Base-by-base conservation (phyloP, 768 basidiomycete species). In the Rhizopogon sp. region DNA sequence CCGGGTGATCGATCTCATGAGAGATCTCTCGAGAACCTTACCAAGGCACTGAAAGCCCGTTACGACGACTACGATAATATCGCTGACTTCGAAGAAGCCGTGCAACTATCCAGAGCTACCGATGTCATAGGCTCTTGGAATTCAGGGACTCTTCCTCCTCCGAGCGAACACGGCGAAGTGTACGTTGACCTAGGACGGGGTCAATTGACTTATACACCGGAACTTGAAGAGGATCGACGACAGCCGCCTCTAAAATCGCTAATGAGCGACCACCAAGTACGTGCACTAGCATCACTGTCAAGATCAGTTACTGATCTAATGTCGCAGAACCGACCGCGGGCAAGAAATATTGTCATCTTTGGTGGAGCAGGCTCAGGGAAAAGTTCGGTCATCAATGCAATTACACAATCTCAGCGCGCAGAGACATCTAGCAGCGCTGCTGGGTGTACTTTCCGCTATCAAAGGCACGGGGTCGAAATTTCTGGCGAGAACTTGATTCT, bases 1-100 rank as follows among this genome's bases (percentile, higher is more conserved):
- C 88, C 42, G 72, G 31, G 31, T 86, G 53, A 33, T 33, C 31
- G 14, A 46, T 9, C 25, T 25, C 25, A 20, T 46, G 10, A 17
- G 31, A 45, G 6, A 25, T 40, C 39, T 40, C 61, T 67, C 11
- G 50, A 53, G 20, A 59, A 33, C 49, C 47, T 57, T n/a, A 58
- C 65, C 22, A 42, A 20, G 28, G 57, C 63, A 25, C 46, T 64
- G 13, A 56, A 59, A 54, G 55, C 43, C 8, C 56, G 57, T 10
- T 62, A 66, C 31, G 47, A 57, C 39, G 35, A 63, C 3, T 62
- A 55, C 28, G 56, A 66, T 13, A 45, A 44, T 28, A 47, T 54
- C 6, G 25, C 37, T 10, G 64, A 70, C 43, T 60, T 70, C 55
- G 52, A 70, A 28, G 62, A 56, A 41, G 64, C 70, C 10, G 61